Evolutionary conservation across 169 alveolate genomes (phyloP).

Genomic region (Eimeria brunetti): DNA sequence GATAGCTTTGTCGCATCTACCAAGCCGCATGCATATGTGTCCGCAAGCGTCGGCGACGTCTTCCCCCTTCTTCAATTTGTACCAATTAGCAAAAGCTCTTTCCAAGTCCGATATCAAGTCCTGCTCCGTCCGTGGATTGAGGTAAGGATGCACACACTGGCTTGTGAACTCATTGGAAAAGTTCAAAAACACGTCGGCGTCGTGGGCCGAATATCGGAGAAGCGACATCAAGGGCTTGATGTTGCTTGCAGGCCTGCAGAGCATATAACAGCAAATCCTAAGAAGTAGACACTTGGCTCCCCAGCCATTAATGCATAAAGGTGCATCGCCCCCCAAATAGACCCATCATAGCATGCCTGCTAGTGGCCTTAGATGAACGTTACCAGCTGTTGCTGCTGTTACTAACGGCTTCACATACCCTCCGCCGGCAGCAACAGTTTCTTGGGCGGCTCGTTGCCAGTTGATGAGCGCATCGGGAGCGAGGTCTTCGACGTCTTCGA

Average conservation of each 20-base stretch:
- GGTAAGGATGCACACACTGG: slow-evolving; percentile 83
- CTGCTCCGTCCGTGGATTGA: slow-evolving; percentile 86
- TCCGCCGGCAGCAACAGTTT: slow-evolving; percentile 48
- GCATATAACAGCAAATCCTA: slow-evolving; percentile 52
- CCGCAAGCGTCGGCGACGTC: slow-evolving; percentile 87
- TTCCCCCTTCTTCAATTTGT: slow-evolving; percentile 85
- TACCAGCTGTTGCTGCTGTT: not conserved
- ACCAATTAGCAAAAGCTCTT: slow-evolving; percentile 84
- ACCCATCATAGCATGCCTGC: not conserved
- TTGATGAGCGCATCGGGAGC: slow-evolving; percentile 77
- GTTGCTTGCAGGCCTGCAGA: slow-evolving; percentile 81
- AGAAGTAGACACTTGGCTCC: not conserved
- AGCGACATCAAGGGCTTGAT: slow-evolving; percentile 84
- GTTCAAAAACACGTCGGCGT: slow-evolving; percentile 86
- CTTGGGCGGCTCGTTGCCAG: slow-evolving; percentile 80
- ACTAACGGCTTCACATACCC: slow-evolving; percentile 26
- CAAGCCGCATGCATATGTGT: slow-evolving; percentile 87
- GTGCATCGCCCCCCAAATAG: not conserved
- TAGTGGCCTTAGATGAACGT: not conserved
- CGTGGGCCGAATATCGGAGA: slow-evolving; percentile 86
- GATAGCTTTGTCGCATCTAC: slow-evolving; percentile 84
- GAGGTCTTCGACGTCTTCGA: slow-evolving; percentile 78
- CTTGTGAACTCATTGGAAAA: slow-evolving; percentile 80
- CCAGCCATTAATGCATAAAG: not conserved
- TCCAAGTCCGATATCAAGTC: slow-evolving; percentile 84